These are phyloP conservation scores for Hygrophorus russula DNA, from an alignment of 768 basidiomycete genomes.

Conservation along the genomic window DNA sequence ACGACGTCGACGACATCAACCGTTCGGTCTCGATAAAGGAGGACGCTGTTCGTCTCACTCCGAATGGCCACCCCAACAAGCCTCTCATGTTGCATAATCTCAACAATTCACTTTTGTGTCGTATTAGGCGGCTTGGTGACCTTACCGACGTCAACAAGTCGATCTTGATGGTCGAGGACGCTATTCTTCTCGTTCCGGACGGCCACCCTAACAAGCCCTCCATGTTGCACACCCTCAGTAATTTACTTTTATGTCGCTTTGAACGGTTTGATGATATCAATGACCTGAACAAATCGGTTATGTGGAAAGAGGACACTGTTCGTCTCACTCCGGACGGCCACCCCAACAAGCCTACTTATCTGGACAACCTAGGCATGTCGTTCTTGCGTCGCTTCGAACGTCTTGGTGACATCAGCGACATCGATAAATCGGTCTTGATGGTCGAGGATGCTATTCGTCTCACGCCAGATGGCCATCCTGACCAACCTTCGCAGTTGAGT, in stretches of 20 bases:
- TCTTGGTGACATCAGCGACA: conserved; percentile 5
- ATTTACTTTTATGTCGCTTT: not conserved
- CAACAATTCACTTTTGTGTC: not conserved
- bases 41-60: no score
- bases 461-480: conserved; percentile 3
- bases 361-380: not conserved
- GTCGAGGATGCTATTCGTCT: not conserved
- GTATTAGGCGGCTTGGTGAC: conserved; percentile 2
- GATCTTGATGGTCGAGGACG: not conserved
- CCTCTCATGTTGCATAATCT: not conserved
- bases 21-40: not conserved
- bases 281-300: conserved; percentile 5
- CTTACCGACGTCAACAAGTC: conserved; percentile 2
- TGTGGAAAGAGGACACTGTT: not conserved
- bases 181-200: conserved; percentile 1
- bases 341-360: no score
- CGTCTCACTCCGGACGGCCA: not conserved
- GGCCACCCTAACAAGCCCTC: not conserved
- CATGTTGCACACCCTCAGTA: not conserved
- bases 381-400: not conserved
- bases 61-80: not conserved
- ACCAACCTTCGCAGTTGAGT: not conserved
- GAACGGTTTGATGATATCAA: not conserved
- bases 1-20: not conserved
- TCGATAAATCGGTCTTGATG: conserved; percentile 3